Conservation (phyloP, 2,329 filamentous ascomycete genomes). For the Aspergillus fijiensis region DNA sequence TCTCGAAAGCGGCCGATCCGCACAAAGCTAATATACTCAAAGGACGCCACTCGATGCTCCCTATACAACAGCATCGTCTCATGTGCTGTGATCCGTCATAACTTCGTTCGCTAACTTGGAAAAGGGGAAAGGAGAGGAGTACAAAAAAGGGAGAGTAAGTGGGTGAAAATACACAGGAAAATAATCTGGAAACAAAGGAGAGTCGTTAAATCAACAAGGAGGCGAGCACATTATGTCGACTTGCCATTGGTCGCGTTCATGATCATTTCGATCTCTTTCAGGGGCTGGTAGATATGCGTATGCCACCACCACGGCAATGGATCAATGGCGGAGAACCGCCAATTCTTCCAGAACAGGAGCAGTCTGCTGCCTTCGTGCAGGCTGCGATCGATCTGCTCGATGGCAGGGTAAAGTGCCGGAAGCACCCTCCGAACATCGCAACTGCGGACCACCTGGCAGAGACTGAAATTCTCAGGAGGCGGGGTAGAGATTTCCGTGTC, state of each 20-base stretch:
- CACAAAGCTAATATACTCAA: conserved; percentile 2
- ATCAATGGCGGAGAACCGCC: conserved; percentile 55
- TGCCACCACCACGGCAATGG: conserved; percentile 59
- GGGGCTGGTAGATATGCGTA: conserved; percentile 58
- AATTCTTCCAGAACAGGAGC: conserved; percentile 55
- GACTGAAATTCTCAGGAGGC: conserved; percentile 2
- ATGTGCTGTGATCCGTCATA: not conserved
- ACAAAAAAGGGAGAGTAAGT: not conserved
- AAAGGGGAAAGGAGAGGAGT: not conserved
- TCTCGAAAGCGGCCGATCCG: not conserved
- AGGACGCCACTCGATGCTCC: conserved; percentile 44
- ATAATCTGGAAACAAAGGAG: not conserved
- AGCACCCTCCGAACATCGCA: conserved; percentile 11
- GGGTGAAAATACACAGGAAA: conserved; percentile 1
- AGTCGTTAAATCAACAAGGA: not conserved
- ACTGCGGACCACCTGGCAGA: conserved; percentile 8
- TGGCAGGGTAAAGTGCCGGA: conserved; percentile 22
- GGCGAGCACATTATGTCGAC: not conserved
- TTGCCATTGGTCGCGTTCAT: not conserved
- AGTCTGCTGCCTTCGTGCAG: conserved; percentile 30
- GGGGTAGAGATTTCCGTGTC: conserved; percentile 2
- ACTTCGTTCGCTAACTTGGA: not conserved
- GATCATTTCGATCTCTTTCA: conserved; percentile 24
- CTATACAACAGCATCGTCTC: not conserved
- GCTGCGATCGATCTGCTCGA: conserved; percentile 21